These are phyloP conservation scores for Hibiscus syriacus DNA, from an alignment of 345 rosid genomes.

Conservation along the genomic window DNA sequence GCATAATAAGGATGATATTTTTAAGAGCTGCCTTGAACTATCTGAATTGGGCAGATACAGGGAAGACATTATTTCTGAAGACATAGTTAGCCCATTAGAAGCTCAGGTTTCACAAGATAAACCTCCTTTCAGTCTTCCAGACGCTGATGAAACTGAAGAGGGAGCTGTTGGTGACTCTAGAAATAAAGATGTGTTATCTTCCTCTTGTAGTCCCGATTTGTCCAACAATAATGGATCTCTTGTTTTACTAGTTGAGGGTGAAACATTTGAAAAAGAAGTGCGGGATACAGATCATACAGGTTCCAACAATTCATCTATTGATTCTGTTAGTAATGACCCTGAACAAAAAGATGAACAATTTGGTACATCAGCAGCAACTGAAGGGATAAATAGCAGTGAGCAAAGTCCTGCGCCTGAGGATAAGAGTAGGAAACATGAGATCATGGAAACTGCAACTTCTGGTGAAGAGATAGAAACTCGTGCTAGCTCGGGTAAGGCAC, in stretches of 20 bases:
- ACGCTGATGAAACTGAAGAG: constrained; percentile 27
- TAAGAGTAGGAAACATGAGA: constrained; percentile 23
- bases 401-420: constrained; percentile 21
- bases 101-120: constrained; percentile 20
- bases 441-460: constrained; percentile 28
- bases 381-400: constrained; percentile 17
- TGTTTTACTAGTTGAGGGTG: background rate
- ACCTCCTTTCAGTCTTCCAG: constrained; percentile 12
- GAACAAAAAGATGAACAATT: constrained; percentile 31
- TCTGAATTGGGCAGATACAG: constrained; percentile 27
- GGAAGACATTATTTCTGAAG: constrained; percentile 24
- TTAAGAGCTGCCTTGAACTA: constrained; percentile 43
- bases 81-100: constrained; percentile 21
- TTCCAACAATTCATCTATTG: constrained; percentile 17
- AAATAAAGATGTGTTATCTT: constrained; percentile 16
- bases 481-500: constrained; percentile 34
- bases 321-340: constrained; percentile 19
- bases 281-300: constrained; percentile 8
- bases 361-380: constrained; percentile 27
- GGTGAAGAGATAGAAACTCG: constrained; percentile 18
- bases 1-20: constrained; percentile 30
- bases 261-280: constrained; percentile 10
- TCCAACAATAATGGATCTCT: constrained; percentile 7
- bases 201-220: constrained; percentile 16
- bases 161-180: constrained; percentile 14